phyloP scores from a whole-genome alignment of 2,329 filamentous ascomycete species.

The Venturiaceae sp. region DNA sequence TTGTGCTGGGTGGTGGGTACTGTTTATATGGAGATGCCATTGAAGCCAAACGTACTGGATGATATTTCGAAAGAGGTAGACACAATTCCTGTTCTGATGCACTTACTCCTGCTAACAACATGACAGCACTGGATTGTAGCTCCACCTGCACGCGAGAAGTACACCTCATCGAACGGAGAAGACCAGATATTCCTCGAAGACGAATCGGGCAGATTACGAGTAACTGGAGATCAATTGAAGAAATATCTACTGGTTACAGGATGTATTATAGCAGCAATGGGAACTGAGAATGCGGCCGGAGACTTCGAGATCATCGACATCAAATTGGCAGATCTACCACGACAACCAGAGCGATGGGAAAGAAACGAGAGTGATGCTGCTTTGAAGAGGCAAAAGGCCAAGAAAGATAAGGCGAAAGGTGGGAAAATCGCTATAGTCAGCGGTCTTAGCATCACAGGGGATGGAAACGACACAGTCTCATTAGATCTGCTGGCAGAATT shows the following conservation, averaged over 20 bases:
- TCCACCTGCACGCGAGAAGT: slow-evolving; percentile 67
- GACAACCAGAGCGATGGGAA: slow-evolving; percentile 73
- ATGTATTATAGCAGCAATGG: slow-evolving; percentile 87
- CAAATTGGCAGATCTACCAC: slow-evolving; percentile 75
- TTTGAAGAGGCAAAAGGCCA: slow-evolving; percentile 25
- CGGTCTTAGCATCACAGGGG: slow-evolving; percentile 73
- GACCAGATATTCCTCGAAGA: slow-evolving; percentile 77
- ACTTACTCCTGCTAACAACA: slow-evolving; percentile 1
- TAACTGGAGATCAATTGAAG: slow-evolving; percentile 62
- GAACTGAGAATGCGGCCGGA: slow-evolving; percentile 84
- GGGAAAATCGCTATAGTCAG: slow-evolving; percentile 83
- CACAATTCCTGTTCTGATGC: background rate
- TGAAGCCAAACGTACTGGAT: slow-evolving; percentile 93
- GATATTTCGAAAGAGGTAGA: slow-evolving; percentile 84
- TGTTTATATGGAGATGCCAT: slow-evolving; percentile 91
- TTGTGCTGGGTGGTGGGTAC: slow-evolving; percentile 93
- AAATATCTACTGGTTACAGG: slow-evolving; percentile 75
- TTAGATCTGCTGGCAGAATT: slow-evolving; percentile 77
- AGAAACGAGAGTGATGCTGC: slow-evolving; percentile 42
- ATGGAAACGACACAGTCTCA: slow-evolving; percentile 62
- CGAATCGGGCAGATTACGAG: slow-evolving; percentile 77
- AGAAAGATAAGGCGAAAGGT: slow-evolving; percentile 32
- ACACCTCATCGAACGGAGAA: slow-evolving; percentile 53
- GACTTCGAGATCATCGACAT: slow-evolving; percentile 89
- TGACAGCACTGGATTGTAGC: slow-evolving; percentile 77